Base-by-base conservation (phyloP, 2,329 filamentous ascomycete genomes). In the Massarina eburnea region DNA sequence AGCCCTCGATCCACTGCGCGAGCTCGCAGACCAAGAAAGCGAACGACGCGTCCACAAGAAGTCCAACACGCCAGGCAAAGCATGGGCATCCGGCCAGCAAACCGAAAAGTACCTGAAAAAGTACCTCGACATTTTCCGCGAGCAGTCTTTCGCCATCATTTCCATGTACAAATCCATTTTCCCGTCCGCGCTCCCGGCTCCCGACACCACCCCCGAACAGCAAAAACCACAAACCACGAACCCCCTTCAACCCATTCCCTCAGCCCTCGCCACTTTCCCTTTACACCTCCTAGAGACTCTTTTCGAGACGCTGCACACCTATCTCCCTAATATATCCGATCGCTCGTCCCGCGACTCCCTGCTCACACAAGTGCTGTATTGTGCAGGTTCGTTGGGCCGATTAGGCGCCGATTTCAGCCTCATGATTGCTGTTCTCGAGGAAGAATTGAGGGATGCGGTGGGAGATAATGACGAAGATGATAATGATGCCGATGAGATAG, bases 121-220 rank as follows among this genome's bases (percentile, higher is more conserved):
- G 38, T 99, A 95, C 70, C 89, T 99, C 59, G 94, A 99, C 67
- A 91, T 99, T 21, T 97, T 97, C 68, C 87, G 94, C 41, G 94
- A 99, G 71, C 94, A 99, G 71, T 96, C 89, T 66, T 99, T 99
- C 68, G 88, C 86, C 34, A 95, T 97, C 49, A 84, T 97, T 21
- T 95, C 90, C 47, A 90, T 97, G 80, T 96, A 95, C 71, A 89
- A 86, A 61, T 94, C 87, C 61, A 90, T 97, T 43, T 95, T 95
- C 61, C 84, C 87, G 0, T 77, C 81, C 3, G 78, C 83, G 4
- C 53, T 78, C 3, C 74, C 75, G 7, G 60, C 63, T 0, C 69
- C 71, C 4, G 67, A 62, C 3, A 56, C 61, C 14, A 52, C 60
- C 8, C 60, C 67, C n/a, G n/a, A 61, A 30, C 57, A 59, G 35